phyloP scores from a whole-genome alignment of 1,139 yeast genomes.

The Yamadazyma sp. region DNA sequence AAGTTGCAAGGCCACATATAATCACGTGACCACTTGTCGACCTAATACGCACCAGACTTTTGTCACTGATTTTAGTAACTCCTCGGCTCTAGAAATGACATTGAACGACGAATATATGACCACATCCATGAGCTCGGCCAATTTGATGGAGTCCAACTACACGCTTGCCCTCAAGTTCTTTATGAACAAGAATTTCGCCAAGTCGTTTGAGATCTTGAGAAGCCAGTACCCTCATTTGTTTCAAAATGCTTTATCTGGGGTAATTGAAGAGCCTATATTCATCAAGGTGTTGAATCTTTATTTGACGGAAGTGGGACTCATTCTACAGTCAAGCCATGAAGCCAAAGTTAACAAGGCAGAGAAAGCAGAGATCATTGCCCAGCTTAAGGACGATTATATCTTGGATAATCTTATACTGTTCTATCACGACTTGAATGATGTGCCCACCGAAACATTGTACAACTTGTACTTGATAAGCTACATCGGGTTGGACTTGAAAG shows the following conservation, averaged over 20 bases:
- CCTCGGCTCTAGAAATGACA: neutral
- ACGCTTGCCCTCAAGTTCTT: slow-evolving; percentile 41
- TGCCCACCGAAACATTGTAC: slow-evolving; percentile 37
- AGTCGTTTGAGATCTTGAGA: slow-evolving; percentile 31
- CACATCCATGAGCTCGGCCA: slow-evolving; percentile 12
- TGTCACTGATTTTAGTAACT: neutral
- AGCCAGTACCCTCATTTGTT: slow-evolving; percentile 25
- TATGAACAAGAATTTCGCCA: slow-evolving; percentile 37
- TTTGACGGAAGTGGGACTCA: slow-evolving; percentile 37
- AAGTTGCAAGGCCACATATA: no score
- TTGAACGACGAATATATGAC: slow-evolving; percentile 13
- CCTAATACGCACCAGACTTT: no score
- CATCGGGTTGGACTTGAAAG: slow-evolving; percentile 17
- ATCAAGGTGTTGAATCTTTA: slow-evolving; percentile 37
- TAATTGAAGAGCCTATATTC: slow-evolving; percentile 29
- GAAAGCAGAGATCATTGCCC: slow-evolving; percentile 14
- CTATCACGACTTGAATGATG: slow-evolving; percentile 21
- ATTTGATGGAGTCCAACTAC: slow-evolving; percentile 21
- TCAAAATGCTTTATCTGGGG: slow-evolving; percentile 24
- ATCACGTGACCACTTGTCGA: no score
- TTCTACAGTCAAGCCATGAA: slow-evolving; percentile 19
- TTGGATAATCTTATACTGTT: slow-evolving; percentile 22
- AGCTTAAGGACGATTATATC: slow-evolving; percentile 23
- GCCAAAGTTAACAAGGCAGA: slow-evolving; percentile 18
- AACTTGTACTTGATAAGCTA: slow-evolving; percentile 31